Conservation (phyloP, 768 basidiomycete species). For the Macrolepiota dolichaula region DNA sequence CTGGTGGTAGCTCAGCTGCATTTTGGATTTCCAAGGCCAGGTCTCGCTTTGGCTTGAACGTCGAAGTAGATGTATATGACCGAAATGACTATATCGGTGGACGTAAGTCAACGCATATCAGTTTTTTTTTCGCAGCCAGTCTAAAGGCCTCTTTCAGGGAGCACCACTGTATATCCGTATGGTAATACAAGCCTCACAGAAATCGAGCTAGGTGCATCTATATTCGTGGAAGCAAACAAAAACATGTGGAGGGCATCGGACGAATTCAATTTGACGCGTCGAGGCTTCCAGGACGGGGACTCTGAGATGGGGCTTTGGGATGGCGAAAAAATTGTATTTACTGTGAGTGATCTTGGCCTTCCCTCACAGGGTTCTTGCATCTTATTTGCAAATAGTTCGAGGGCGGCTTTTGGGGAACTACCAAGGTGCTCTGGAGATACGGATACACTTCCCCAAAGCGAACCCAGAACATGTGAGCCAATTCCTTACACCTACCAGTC, state of each 20-base stretch:
- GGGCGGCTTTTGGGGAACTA: slow-evolving; percentile 67
- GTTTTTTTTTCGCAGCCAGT: neutral
- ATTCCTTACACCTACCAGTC: neutral
- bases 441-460: slow-evolving; percentile 59
- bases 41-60: slow-evolving; percentile 61
- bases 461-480: slow-evolving; percentile 50
- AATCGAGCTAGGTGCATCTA: slow-evolving; percentile 84
- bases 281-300: slow-evolving; percentile 42
- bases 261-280: slow-evolving; percentile 70
- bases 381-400: slow-evolving; percentile 32
- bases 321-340: slow-evolving; percentile 65
- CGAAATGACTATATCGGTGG: slow-evolving; percentile 75
- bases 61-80: slow-evolving; percentile 86
- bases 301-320: slow-evolving; percentile 79
- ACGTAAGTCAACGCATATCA: slow-evolving; percentile 52
- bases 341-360: slow-evolving; percentile 36
- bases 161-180: slow-evolving; percentile 75
- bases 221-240: slow-evolving; percentile 77
- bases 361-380: slow-evolving; percentile 1
- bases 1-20: slow-evolving; percentile 80
- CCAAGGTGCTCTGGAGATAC: slow-evolving; percentile 77
- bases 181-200: slow-evolving; percentile 52
- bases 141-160: slow-evolving; percentile 46
- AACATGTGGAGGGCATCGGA: slow-evolving; percentile 70
- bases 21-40: slow-evolving; percentile 82